Conservation (phyloP, 768 basidiomycete genomes). For the Boletus subcaerulescens region DNA sequence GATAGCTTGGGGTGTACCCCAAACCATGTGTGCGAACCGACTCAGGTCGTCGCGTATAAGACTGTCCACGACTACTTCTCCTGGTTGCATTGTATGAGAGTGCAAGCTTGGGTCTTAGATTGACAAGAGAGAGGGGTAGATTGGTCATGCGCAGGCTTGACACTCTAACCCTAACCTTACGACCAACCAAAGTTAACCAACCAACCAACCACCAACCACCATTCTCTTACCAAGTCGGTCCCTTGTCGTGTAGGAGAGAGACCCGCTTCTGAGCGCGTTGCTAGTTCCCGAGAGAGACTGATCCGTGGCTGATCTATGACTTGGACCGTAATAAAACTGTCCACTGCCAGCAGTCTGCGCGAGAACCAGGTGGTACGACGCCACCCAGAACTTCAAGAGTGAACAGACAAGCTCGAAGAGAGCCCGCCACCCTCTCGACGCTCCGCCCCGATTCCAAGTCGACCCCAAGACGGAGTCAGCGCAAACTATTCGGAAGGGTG, state of each 20-base stretch:
- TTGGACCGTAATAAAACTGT: conserved; percentile 88
- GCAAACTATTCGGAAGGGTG: conserved; percentile 76
- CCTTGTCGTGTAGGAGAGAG: not conserved
- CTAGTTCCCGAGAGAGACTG: conserved; percentile 97
- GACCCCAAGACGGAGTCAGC: conserved; percentile 63
- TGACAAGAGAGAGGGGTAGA: no score
- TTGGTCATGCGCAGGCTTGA: no score
- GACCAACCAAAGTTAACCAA: no score
- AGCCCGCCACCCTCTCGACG: conserved; percentile 86
- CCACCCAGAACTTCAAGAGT: conserved; percentile 91
- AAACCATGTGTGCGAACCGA: no score
- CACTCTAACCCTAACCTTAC: no score
- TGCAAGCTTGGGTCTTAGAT: no score
- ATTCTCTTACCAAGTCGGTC: conserved; percentile 91
- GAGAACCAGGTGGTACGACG: conserved; percentile 88
- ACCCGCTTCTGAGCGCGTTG: not conserved
- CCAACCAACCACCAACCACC: no score
- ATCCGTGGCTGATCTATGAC: conserved; percentile 88
- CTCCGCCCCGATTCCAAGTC: conserved; percentile 81
- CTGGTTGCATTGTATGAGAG: no score
- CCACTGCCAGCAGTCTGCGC: conserved; percentile 59
- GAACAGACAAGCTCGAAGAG: conserved; percentile 97
- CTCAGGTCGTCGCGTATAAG: no score
- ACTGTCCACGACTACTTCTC: no score
- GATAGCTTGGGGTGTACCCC: no score